These are phyloP conservation scores for Coemansia biformis DNA, from an alignment of 192 early-diverging fungal genomes.

Conservation along the genomic window DNA sequence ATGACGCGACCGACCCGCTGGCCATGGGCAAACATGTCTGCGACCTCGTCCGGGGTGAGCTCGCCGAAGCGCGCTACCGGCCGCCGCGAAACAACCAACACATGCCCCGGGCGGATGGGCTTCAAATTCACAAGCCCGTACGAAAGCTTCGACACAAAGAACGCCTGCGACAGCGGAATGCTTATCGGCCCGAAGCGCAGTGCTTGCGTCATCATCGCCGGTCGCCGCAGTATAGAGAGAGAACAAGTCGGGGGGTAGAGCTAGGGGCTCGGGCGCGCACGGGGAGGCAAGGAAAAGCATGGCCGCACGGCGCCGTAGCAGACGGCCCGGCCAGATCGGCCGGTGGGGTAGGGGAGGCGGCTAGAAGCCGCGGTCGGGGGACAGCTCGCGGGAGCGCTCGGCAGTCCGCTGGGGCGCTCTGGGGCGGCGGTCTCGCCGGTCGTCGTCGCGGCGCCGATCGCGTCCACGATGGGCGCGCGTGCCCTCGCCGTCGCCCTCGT, in stretches of 20 bases:
- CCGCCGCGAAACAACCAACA: conserved; percentile 71
- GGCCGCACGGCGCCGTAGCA: too few species aligned
- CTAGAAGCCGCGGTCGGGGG: conserved; percentile 48
- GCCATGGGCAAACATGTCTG: conserved; percentile 75
- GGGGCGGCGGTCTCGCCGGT: not conserved
- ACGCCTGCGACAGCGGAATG: conserved; percentile 69
- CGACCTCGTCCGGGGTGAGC: conserved; percentile 70
- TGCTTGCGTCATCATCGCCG: not conserved
- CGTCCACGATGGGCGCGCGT: too few species aligned
- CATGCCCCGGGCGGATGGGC: conserved; percentile 77
- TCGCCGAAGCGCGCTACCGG: conserved; percentile 68
- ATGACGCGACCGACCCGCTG: conserved; percentile 71
- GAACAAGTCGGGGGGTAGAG: too few species aligned
- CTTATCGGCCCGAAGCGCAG: conserved; percentile 67
- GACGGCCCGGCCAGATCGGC: not conserved
- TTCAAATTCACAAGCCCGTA: conserved; percentile 90
- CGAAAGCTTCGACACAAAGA: conserved; percentile 63
- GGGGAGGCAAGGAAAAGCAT: too few species aligned
- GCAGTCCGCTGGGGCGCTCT: conserved; percentile 1
- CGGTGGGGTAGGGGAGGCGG: not conserved
- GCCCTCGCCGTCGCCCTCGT: not conserved
- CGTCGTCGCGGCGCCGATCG: too few species aligned
- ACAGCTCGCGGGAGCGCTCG: conserved; percentile 28
- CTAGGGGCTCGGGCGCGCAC: too few species aligned
- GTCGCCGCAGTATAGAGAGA: too few species aligned